A percentile compares a stretch with the other conserved stretches of the same genome.
These are phyloP conservation scores for Tribonema minus DNA, from an alignment of 108 stramenopile genomes.

Conservation along the genomic window DNA sequence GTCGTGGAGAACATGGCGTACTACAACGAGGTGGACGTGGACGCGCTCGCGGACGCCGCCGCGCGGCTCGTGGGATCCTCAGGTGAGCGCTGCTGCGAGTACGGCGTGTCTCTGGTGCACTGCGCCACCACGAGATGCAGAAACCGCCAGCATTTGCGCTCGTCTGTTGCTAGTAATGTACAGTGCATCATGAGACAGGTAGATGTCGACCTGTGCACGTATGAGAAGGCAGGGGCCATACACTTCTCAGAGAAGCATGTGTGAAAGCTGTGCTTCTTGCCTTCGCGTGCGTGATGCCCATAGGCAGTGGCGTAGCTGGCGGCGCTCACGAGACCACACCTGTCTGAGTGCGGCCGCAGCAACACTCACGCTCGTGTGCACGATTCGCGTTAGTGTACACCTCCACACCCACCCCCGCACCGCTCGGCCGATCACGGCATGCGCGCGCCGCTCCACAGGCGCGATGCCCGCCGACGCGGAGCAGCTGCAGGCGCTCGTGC, in stretches of 20 bases:
- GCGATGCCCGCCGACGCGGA: background rate
- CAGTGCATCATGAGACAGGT: background rate
- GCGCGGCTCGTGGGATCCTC: too few relatives aligned
- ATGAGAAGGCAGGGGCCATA: background rate
- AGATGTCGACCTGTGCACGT: background rate
- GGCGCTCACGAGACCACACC: background rate
- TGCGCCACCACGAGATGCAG: too few relatives aligned
- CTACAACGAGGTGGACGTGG: constrained; percentile 41
- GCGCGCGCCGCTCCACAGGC: background rate
- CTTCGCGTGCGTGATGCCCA: background rate
- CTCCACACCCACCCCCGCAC: background rate
- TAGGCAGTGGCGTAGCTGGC: background rate
- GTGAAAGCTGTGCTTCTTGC: background rate
- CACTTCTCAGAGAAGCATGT: background rate
- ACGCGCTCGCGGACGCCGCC: constrained; percentile 1
- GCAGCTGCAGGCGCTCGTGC: background rate
- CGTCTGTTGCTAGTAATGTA: background rate
- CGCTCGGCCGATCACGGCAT: background rate
- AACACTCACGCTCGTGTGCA: background rate
- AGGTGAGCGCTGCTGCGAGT: background rate
- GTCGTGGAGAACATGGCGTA: constrained; percentile 97
- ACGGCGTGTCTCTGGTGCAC: background rate
- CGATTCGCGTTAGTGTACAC: background rate
- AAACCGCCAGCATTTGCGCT: too few relatives aligned
- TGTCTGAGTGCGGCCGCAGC: background rate